Base-by-base conservation (phyloP, 441 rosid species). In the Bocquillonia castaneifolia region DNA sequence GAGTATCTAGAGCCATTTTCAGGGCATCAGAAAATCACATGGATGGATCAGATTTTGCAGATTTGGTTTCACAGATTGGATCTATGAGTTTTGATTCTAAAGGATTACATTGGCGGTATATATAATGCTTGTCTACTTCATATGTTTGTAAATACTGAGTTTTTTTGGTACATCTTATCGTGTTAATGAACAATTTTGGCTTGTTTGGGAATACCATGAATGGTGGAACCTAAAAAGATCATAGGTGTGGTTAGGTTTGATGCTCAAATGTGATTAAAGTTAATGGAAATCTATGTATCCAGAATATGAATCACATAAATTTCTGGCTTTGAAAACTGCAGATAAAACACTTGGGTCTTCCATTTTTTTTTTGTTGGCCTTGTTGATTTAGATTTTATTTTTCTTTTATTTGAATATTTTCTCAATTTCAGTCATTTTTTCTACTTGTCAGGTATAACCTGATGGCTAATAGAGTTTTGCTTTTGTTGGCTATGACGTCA, bases 381-480 rank as follows among this genome's bases (percentile, higher is more conserved):
- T 17, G 10, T 62, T 54, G 5, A 0, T 10, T 44, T 44, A 26
- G 2, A 23, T 1, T 18, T 17, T 44, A 1, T 28, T 9, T 44
- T 40, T 22, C 7, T 31, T 22, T 44, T 15, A 15, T 53, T 55
- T 44, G 36, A 57, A 34, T 39, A 3, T 64, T 61, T 39, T 22
- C 71, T 74, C 29, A 58, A 56, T 53, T 55, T 64, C 31, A 20
- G 26, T 51, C 40, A 50, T 64, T 65, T 36, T 69, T 47, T 36
- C 67, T 67, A 62, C 71, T 62, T 71, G 63, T 52, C 85, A 95
- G 98, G 87, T 92, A 95, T 78, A 95, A 95, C 81, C 81, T 95
- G 80, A 95, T 95, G 97, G 99, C 99, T 71, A 95, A 95, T 82
- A 87, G 99, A 81, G 91, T 92, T 74, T 82, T 95, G 74, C 90